Evolutionary conservation across 164 flowering plant genomes (phyloP).

Genomic region (Liriodendron chinense): DNA sequence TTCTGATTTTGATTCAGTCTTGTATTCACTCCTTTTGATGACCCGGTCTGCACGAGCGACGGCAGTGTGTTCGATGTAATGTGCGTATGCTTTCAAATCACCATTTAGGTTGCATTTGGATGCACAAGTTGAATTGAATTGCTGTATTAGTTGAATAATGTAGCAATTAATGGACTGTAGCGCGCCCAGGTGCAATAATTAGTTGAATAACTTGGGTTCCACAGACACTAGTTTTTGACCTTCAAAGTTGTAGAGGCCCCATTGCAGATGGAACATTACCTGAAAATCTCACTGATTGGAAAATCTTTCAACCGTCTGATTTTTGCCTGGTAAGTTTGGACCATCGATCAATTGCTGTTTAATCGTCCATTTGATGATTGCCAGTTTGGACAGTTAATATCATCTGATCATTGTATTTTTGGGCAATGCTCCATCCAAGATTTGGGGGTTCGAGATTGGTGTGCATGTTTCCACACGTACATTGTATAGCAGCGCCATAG

Average conservation of each 20-base stretch:
- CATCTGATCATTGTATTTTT: too few relatives aligned
- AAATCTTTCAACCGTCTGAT: background rate
- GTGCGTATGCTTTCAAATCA: slow-evolving; percentile 34
- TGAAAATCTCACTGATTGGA: background rate
- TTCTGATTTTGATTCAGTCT: slow-evolving; percentile 39
- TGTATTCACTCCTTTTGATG: slow-evolving; percentile 85
- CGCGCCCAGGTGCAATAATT: too few relatives aligned
- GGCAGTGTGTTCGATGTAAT: slow-evolving; percentile 84
- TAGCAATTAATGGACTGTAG: background rate
- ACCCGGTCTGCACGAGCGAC: slow-evolving; percentile 74
- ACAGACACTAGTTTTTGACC: too few relatives aligned
- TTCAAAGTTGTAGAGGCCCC: too few relatives aligned
- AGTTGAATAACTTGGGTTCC: too few relatives aligned
- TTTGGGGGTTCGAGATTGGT: background rate
- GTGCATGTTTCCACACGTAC: background rate
- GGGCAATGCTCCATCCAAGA: too few relatives aligned
- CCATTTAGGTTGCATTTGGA: background rate
- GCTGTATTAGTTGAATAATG: background rate
- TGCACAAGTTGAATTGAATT: background rate
- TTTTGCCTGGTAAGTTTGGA: background rate
- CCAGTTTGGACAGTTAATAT: background rate
- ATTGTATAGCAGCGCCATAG: background rate
- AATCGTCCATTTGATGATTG: background rate
- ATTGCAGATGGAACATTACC: background rate
- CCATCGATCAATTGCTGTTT: background rate